phyloP scores from a whole-genome alignment of 2,329 filamentous ascomycete genomes.

The Colletotrichum sp. region DNA sequence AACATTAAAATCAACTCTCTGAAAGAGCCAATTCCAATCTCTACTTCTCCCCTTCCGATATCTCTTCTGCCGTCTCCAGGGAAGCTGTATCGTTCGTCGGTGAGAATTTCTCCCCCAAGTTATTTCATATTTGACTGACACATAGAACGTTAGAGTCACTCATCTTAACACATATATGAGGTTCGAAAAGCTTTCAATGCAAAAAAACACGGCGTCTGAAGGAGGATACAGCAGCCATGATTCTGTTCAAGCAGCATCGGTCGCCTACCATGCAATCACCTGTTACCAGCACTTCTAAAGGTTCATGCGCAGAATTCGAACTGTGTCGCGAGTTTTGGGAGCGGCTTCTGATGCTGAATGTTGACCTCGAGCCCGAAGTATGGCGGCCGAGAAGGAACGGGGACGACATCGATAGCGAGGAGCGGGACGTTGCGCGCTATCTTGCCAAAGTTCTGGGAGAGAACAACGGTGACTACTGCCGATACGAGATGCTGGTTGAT shows the following conservation, averaged over 20 bases:
- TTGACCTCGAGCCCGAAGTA: not conserved
- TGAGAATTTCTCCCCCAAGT: accelerated
- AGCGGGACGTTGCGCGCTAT: not conserved
- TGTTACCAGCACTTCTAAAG: not conserved
- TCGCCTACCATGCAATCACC: not conserved
- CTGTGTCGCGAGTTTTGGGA: not conserved
- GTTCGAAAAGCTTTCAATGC: not conserved
- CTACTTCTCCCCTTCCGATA: not conserved
- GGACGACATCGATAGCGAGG: not conserved
- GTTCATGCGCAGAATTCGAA: not conserved
- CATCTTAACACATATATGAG: not conserved
- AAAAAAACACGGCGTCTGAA: not conserved
- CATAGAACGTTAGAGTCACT: accelerated
- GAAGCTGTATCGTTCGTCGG: accelerated
- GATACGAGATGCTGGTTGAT: not conserved
- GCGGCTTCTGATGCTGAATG: not conserved
- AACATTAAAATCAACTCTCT: not conserved
- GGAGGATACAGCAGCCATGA: not conserved
- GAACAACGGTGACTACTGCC: not conserved
- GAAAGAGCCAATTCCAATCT: not conserved
- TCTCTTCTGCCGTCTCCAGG: not conserved
- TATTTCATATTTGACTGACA: not conserved
- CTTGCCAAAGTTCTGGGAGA: not conserved
- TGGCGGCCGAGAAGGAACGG: not conserved
- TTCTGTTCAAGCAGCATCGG: not conserved